Conservation (phyloP, 2,329 filamentous ascomycete genomes). For the Cordyceps tenuipes region DNA sequence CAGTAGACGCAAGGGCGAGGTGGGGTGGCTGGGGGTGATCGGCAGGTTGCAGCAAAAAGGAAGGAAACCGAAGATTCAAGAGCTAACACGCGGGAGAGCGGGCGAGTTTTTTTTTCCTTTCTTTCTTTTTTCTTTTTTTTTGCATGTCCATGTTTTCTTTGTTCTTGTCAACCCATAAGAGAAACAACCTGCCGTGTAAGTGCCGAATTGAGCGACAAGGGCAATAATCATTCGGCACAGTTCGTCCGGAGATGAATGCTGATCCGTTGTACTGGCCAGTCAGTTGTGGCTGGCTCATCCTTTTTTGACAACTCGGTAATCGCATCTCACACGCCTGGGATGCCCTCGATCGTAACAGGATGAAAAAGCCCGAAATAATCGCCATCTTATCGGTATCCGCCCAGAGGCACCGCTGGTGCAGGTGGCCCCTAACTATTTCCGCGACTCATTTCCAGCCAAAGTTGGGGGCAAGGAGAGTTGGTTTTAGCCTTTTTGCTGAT, state of each 20-base stretch:
- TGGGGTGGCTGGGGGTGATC: neutral
- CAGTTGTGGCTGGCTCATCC: conserved; percentile 3
- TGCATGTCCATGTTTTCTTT: neutral
- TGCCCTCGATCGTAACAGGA: neutral
- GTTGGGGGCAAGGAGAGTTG: too few species aligned
- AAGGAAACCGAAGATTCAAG: neutral
- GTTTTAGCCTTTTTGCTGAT: neutral
- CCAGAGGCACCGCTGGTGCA: neutral
- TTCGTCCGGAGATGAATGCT: neutral
- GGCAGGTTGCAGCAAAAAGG: neutral
- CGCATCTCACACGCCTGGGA: neutral
- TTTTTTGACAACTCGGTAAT: neutral
- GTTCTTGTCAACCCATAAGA: neutral
- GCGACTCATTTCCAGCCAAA: conserved; percentile 1
- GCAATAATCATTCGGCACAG: neutral
- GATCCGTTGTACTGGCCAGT: neutral
- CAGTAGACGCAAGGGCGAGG: neutral
- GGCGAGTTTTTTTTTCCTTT: neutral
- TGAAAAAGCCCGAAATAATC: neutral
- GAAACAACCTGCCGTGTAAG: neutral
- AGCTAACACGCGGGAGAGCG: neutral
- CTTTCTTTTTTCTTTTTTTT: conserved; percentile 1
- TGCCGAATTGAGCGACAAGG: neutral
- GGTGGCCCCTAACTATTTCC: conserved; percentile 1
- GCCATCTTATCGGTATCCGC: neutral